Evolutionary conservation across 2,329 filamentous ascomycete genomes (phyloP), one percentile per base, ranked within the genome.

Genomic region (Xylaria sp.): DNA sequence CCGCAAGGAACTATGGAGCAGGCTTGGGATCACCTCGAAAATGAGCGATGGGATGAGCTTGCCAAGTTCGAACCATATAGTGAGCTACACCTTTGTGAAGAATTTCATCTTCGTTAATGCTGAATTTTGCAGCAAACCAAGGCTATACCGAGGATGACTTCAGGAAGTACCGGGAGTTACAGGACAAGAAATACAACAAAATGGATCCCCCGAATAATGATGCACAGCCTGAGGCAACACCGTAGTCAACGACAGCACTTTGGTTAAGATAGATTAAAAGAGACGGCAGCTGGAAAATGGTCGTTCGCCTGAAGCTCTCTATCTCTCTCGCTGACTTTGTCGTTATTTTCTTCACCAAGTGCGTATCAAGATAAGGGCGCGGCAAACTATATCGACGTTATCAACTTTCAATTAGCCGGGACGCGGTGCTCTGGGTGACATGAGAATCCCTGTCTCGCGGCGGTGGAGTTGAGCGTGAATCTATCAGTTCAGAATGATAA

Each of bases 21-120:
- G 12, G 51, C 61, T 18, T 63, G 28, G 39, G 51, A 56, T 23
- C 51, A 63, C 25, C n/a, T 55, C n/a, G 50, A 56, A 18, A 63
- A 63, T 18, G 23, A 63, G 61, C 51, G 61, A 37, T 63, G 61
- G 51, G 51, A 56, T 25, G 61, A 63, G 51, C 51, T 63, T 37
- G 61, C 61, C 12, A 63, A 63, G 51, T 63, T 56, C 18, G 39
- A 28, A 13, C 51, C 61, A 13, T 63, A 48, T n/a, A 48, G 51
- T 63, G 13, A 63, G 39, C 23, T 13, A 48, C 28, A 39, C 6
- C 13, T 37, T 3, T 9, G 10, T 5, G 44, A 6, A 15, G 20
- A 20, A 6, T 32, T 46, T 23, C 23, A 10, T 13, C 18, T 28
- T 12, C 32, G 34, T 10, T 44, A 2, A 28, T 59, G 32, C 18